Conservation (phyloP, 768 basidiomycete genomes). For the Holtermanniella nyarrowii region DNA sequence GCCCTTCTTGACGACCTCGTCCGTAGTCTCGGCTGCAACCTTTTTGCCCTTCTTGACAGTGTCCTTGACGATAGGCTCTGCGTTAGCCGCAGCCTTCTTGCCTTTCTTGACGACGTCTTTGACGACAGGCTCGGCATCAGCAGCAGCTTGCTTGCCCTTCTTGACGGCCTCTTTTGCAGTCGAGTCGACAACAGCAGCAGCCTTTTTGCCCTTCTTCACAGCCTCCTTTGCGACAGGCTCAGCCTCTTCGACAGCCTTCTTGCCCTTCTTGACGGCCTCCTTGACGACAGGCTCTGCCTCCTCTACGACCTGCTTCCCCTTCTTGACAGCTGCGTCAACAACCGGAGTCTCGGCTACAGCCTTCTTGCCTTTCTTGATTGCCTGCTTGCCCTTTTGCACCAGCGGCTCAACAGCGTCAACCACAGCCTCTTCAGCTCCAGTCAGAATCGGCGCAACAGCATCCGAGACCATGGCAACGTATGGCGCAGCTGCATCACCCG, state of each 20-base stretch:
- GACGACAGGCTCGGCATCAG: background rate
- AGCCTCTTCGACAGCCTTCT: constrained; percentile 26
- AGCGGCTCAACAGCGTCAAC: background rate
- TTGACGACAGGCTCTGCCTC: constrained; percentile 3
- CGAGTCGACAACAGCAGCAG: background rate
- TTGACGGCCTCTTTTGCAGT: constrained; percentile 1
- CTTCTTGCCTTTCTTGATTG: constrained; percentile 8
- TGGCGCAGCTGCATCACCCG: background rate
- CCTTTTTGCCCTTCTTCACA: constrained; percentile 18
- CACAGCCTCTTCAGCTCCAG: background rate
- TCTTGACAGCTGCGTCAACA: constrained; percentile 3
- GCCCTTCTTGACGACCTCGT: constrained; percentile 13
- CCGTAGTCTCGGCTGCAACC: constrained; percentile 1
- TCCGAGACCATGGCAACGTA: background rate
- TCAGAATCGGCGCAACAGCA: background rate
- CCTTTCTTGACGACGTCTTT: constrained; percentile 1
- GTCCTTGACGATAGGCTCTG: constrained; percentile 13
- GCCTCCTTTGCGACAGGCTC: constrained; percentile 14
- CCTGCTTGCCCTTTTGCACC: constrained; percentile 12
- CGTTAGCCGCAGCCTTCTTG: constrained; percentile 5
- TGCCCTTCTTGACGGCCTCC: constrained; percentile 27
- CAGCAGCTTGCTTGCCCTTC: constrained; percentile 6
- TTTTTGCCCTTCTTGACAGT: constrained; percentile 17
- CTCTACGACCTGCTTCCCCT: constrained; percentile 13
- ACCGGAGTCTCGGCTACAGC: constrained; percentile 8